Conservation (phyloP, 495 filamentous ascomycete species). For the Trichoderma reesei region DNA sequence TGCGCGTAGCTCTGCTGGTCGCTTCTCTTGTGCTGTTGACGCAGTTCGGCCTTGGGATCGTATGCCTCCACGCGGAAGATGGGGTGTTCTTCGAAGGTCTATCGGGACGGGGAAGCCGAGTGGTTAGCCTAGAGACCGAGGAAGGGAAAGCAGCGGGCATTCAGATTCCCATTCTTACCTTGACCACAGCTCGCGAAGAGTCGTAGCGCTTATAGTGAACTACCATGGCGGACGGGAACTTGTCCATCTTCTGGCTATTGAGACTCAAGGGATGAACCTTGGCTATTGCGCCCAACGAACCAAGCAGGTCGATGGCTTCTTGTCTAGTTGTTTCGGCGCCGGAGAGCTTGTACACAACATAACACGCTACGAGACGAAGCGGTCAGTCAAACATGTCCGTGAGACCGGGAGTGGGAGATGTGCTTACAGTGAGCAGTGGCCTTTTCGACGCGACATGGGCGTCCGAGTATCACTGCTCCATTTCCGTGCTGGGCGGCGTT, state of each 20-base stretch:
- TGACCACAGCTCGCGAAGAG: constrained; percentile 26
- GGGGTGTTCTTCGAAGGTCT: constrained; percentile 1
- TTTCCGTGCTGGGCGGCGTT: constrained; percentile 36
- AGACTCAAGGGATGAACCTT: constrained; percentile 23
- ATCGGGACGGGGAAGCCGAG: constrained; percentile 7
- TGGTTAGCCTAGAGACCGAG: not conserved
- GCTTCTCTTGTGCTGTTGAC: constrained; percentile 21
- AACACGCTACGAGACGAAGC: constrained; percentile 30
- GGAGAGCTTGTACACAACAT: constrained; percentile 36
- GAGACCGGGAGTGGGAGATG: not conserved
- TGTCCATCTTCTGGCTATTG: constrained; percentile 18
- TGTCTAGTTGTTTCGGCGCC: constrained; percentile 29
- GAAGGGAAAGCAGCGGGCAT: constrained; percentile 10
- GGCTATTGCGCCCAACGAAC: constrained; percentile 28
- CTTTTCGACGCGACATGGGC: constrained; percentile 48
- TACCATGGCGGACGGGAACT: constrained; percentile 37
- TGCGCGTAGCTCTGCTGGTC: constrained; percentile 25
- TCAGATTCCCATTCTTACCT: constrained; percentile 23
- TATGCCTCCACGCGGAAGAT: not conserved
- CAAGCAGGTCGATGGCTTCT: constrained; percentile 35
- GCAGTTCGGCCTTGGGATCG: constrained; percentile 12
- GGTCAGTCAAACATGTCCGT: not conserved
- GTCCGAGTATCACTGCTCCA: constrained; percentile 41
- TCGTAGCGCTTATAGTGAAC: constrained; percentile 42
- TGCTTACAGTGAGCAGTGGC: constrained; percentile 47